These are phyloP conservation scores for Ceratocystis cubensis DNA, from an alignment of 2,329 filamentous ascomycete genomes.

Conservation along the genomic window DNA sequence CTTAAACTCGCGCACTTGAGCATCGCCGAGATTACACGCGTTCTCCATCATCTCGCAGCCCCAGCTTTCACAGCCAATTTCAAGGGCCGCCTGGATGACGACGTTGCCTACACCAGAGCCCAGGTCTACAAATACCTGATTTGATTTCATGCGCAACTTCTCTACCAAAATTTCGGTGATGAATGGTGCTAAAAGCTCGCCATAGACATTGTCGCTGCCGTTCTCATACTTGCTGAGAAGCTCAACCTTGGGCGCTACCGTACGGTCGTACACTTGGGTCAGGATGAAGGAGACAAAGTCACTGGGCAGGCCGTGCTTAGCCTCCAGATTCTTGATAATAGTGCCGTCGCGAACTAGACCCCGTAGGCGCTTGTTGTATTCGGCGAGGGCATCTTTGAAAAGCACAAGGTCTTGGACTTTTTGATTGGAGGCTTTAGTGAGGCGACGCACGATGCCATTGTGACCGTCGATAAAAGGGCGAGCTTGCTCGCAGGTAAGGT, in stretches of 20 bases:
- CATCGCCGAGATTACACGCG: conserved; percentile 66
- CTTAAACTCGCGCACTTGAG: conserved; percentile 70
- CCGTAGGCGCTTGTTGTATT: conserved; percentile 64
- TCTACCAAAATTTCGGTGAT: conserved; percentile 67
- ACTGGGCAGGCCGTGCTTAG: conserved; percentile 55
- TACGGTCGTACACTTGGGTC: conserved; percentile 79
- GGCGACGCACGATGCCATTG: conserved; percentile 60
- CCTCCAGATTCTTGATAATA: conserved; percentile 58
- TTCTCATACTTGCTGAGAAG: conserved; percentile 74
- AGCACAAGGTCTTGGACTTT: conserved; percentile 51
- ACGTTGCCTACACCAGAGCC: conserved; percentile 96
- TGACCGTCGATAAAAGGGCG: conserved; percentile 57
- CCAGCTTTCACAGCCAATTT: conserved; percentile 89
- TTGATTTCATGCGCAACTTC: conserved; percentile 63
- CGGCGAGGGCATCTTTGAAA: conserved; percentile 59
- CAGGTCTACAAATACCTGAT: conserved; percentile 83
- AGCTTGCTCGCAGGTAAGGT: conserved; percentile 59
- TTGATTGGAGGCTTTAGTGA: conserved; percentile 61
- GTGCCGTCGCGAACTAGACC: conserved; percentile 55
- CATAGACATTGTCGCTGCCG: conserved; percentile 87
- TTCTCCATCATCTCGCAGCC: conserved; percentile 95
- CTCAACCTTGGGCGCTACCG: conserved; percentile 79
- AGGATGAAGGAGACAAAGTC: conserved; percentile 69
- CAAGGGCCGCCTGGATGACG: conserved; percentile 81
- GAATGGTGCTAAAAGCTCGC: conserved; percentile 78